phyloP scores from a whole-genome alignment of 106 monocot species.

The Vanilla planifolia region DNA sequence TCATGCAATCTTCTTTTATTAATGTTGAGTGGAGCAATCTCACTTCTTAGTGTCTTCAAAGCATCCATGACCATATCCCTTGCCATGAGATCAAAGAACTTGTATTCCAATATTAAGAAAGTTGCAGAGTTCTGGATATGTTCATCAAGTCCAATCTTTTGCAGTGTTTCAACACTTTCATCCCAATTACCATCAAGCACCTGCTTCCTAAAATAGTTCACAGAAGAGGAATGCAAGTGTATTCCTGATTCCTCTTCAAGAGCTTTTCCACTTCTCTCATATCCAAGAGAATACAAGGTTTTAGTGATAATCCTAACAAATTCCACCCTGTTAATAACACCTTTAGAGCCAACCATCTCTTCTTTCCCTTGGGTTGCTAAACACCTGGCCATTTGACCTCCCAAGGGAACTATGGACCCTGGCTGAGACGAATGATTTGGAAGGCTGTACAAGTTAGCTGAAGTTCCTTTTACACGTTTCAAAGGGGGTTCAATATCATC shows the following conservation, averaged over 20 bases:
- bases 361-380: slow-evolving; percentile 47
- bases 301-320: slow-evolving; percentile 75
- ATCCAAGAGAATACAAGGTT: slow-evolving; percentile 71
- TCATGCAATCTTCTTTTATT: slow-evolving; percentile 46
- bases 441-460: slow-evolving; percentile 20
- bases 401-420: slow-evolving; percentile 39
- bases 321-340: slow-evolving; percentile 56
- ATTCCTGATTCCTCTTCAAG: slow-evolving; percentile 79
- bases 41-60: slow-evolving; percentile 42
- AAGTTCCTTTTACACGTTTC: slow-evolving; percentile 49
- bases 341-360: slow-evolving; percentile 46
- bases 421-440: slow-evolving; percentile 24
- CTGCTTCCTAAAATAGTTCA: slow-evolving; percentile 45
- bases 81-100: slow-evolving; percentile 60
- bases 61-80: slow-evolving; percentile 41
- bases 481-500: slow-evolving; percentile 63
- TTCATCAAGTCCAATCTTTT: slow-evolving; percentile 31
- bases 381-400: slow-evolving; percentile 48
- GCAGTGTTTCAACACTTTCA: slow-evolving; percentile 48
- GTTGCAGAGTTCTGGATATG: slow-evolving; percentile 37
- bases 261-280: slow-evolving; percentile 50
- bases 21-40: slow-evolving; percentile 58
- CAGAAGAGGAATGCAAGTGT: slow-evolving; percentile 34
- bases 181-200: slow-evolving; percentile 70
- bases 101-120: slow-evolving; percentile 59